phyloP scores from a whole-genome alignment of 805 yeast genomes.

The Nadsonia fulvescens region DNA sequence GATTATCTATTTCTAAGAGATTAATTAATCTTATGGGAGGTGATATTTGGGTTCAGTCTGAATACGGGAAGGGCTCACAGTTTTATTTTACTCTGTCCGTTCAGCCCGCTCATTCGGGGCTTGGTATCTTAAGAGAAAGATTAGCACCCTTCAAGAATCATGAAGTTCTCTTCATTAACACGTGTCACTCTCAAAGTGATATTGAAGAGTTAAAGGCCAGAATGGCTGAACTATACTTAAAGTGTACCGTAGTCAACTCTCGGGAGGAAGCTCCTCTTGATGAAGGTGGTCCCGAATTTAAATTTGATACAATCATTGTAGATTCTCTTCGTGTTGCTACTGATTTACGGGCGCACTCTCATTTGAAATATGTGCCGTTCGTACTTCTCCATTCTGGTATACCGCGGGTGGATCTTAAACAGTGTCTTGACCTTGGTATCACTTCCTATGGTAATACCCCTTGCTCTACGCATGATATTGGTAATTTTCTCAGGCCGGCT shows the following conservation, averaged over 20 bases:
- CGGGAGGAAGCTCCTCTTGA: constrained; percentile 37
- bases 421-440: constrained; percentile 71
- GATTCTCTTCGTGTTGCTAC: constrained; percentile 65
- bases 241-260: constrained; percentile 40
- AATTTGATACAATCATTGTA: constrained; percentile 66
- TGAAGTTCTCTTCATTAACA: constrained; percentile 50
- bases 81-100: constrained; percentile 69
- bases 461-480: constrained; percentile 63
- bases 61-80: constrained; percentile 64
- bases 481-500: constrained; percentile 71
- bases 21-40: constrained; percentile 86
- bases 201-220: constrained; percentile 32
- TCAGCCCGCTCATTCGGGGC: constrained; percentile 46
- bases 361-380: constrained; percentile 70
- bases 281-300: constrained; percentile 20
- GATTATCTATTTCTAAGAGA: constrained; percentile 73
- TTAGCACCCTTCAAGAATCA: constrained; percentile 57
- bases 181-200: constrained; percentile 36
- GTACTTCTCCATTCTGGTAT: constrained; percentile 61
- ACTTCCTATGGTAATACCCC: constrained; percentile 83
- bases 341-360: constrained; percentile 47
- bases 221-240: constrained; percentile 36
- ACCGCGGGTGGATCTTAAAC: constrained; percentile 61
- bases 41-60: constrained; percentile 77
- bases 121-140: constrained; percentile 47